Conservation (phyloP, 805 yeast genomes). For the Saccharomycopsis microspora region DNA sequence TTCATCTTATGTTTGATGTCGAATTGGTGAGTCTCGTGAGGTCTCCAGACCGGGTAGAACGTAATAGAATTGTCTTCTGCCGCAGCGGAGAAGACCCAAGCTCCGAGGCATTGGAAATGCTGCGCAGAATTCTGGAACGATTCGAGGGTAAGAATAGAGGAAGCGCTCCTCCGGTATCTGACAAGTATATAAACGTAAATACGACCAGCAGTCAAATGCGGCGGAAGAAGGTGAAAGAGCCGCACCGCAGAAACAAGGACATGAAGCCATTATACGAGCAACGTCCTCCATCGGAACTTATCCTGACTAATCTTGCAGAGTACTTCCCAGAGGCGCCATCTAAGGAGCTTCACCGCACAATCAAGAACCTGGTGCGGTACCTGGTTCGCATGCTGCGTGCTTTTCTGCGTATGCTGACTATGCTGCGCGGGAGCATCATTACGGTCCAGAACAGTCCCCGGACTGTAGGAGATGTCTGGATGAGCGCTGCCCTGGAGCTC, state of each 20-base stretch:
- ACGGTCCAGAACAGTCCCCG: conserved; percentile 17
- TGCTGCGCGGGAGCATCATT: conserved; percentile 9
- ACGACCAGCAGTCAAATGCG: conserved; percentile 10
- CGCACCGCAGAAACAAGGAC: background rate
- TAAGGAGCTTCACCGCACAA: conserved; percentile 62
- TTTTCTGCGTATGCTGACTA: conserved; percentile 14
- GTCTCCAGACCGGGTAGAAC: conserved; percentile 59
- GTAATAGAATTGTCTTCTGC: conserved; percentile 58
- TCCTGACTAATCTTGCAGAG: conserved; percentile 79
- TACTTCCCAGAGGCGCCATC: conserved; percentile 82
- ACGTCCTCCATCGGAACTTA: conserved; percentile 87
- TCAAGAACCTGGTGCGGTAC: conserved; percentile 73
- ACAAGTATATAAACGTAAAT: conserved; percentile 12
- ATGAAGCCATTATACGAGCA: conserved; percentile 51
- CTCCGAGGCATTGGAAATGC: conserved; percentile 42
- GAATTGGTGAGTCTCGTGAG: conserved; percentile 78
- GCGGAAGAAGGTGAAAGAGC: background rate
- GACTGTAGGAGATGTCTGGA: conserved; percentile 38
- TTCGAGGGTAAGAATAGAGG: conserved; percentile 2
- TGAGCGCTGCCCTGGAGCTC: conserved; percentile 29
- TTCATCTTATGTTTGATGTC: conserved; percentile 53
- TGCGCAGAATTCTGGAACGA: conserved; percentile 27
- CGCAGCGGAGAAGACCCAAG: conserved; percentile 55
- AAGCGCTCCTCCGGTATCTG: background rate
- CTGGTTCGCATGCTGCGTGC: conserved; percentile 47